These are phyloP conservation scores for Penicillium vulpinum DNA, from an alignment of 2,329 filamentous ascomycete genomes.

Conservation along the genomic window DNA sequence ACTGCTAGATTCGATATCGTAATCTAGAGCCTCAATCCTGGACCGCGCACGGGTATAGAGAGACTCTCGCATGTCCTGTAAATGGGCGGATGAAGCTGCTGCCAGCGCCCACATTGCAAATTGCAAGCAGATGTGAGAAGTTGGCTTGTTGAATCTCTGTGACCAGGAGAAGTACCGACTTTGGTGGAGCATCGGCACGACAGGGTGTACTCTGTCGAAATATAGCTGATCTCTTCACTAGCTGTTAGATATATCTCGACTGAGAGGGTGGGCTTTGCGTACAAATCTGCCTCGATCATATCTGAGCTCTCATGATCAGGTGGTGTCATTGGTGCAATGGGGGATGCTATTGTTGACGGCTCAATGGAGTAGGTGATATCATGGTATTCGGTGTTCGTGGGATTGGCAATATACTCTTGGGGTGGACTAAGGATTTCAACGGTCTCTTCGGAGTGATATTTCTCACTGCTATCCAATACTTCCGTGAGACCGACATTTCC, in stretches of 20 bases:
- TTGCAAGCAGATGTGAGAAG: constrained; percentile 31
- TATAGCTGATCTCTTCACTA: constrained; percentile 31
- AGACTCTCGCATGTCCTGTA: constrained; percentile 26
- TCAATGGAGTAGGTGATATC: not conserved
- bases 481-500: not conserved
- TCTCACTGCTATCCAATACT: not conserved
- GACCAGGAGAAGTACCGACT: constrained; percentile 32
- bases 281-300: constrained; percentile 6
- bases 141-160: constrained; percentile 14
- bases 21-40: constrained; percentile 7
- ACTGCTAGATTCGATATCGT: not conserved
- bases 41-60: constrained; percentile 30
- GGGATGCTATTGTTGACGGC: not conserved
- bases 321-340: not conserved
- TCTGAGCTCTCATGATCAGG: not conserved
- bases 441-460: not conserved
- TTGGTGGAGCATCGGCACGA: constrained; percentile 32
- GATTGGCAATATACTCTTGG: not conserved
- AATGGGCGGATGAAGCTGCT: constrained; percentile 35
- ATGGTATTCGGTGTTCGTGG: not conserved
- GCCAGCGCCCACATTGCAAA: constrained; percentile 42
- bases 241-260: not conserved
- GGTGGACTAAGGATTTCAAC: not conserved
- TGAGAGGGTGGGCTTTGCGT: not conserved
- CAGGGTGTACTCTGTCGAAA: constrained; percentile 33